Conservation (phyloP, 768 basidiomycete genomes). For the Mycena haematopus region DNA sequence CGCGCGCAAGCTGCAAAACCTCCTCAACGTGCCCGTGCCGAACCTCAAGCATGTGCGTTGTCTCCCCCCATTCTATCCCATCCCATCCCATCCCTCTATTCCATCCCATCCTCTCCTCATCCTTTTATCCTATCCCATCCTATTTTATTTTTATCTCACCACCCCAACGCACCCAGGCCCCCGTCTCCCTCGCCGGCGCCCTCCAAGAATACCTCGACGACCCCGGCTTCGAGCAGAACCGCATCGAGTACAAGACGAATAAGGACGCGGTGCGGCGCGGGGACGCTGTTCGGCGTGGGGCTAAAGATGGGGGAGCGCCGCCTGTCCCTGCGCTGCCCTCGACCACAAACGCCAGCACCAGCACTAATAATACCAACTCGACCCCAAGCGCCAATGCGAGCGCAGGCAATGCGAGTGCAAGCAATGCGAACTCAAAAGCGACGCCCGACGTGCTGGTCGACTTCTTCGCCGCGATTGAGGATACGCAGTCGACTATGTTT, state of each 20-base stretch:
- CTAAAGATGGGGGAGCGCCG: slow-evolving; percentile 10
- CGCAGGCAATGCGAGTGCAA: not conserved
- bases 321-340: slow-evolving; percentile 26
- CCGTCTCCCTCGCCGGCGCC: slow-evolving; percentile 90
- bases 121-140: no score
- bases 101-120: no score
- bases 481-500: slow-evolving; percentile 75
- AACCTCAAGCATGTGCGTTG: slow-evolving; percentile 94
- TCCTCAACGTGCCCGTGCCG: slow-evolving; percentile 93
- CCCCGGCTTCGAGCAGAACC: slow-evolving; percentile 95
- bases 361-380: no score
- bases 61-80: no score
- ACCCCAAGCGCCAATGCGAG: not conserved
- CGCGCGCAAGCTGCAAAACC: slow-evolving; percentile 90
- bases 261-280: slow-evolving; percentile 64
- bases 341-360: not conserved
- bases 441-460: slow-evolving; percentile 65
- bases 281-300: not conserved
- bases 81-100: no score
- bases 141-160: no score
- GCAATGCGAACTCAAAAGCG: not conserved
- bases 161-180: no score
- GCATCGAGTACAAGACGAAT: slow-evolving; percentile 88
- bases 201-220: slow-evolving; percentile 96
- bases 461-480: slow-evolving; percentile 91